Percentiles rank a stretch among this genome's conserved stretches.
Conservation (phyloP, 1,139 yeast genomes). For the Hanseniaspora sp. region DNA sequence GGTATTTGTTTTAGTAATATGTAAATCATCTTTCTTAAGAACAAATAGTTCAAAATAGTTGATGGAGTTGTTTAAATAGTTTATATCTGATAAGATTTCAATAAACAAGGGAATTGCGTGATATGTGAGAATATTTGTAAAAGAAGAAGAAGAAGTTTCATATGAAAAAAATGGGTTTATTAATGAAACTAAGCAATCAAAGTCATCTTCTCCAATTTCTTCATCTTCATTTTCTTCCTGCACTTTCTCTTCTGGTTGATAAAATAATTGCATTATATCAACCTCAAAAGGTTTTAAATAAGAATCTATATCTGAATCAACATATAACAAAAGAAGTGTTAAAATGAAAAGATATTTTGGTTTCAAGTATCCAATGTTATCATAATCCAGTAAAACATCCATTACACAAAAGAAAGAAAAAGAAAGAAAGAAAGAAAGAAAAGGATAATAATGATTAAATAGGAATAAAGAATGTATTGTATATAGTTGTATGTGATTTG, state of each 20-base stretch:
- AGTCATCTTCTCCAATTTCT: neutral
- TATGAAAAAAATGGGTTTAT: neutral
- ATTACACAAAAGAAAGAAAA: neutral
- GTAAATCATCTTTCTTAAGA: neutral
- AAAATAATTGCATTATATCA: neutral
- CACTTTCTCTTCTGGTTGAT: neutral
- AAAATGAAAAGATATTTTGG: neutral
- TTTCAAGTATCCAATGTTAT: neutral
- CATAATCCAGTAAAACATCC: neutral
- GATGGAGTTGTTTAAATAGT: neutral
- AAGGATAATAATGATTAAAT: too few species aligned
- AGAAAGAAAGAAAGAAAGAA: too few species aligned
- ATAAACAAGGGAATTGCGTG: neutral
- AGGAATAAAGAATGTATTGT: too few species aligned
- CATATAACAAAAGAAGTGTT: neutral
- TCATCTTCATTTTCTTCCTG: neutral
- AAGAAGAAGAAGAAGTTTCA: too few species aligned
- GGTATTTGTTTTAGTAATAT: neutral
- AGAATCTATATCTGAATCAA: neutral
- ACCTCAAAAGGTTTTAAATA: neutral
- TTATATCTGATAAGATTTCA: neutral
- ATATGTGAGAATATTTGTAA: too few species aligned
- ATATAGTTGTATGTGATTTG: too few species aligned
- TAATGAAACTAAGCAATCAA: neutral
- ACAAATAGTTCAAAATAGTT: neutral